phyloP scores from a whole-genome alignment of 352 stramenopile genomes.

The Globisporangium nodosum region DNA sequence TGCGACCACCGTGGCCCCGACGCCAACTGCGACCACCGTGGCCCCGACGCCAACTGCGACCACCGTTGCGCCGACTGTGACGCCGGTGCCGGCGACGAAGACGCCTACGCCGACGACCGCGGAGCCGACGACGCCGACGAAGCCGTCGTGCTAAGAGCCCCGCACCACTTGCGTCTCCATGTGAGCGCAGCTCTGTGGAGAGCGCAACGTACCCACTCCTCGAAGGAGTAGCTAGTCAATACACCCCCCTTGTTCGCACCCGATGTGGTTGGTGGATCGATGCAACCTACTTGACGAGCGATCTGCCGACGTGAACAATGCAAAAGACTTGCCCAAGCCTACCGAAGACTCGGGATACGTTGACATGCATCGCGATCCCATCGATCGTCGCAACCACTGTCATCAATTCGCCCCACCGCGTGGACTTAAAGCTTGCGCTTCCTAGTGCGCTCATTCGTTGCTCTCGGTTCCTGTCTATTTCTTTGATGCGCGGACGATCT shows the following conservation, averaged over 20 bases:
- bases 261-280: too few species aligned
- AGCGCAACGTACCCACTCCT: neutral
- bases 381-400: too few species aligned
- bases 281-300: too few species aligned
- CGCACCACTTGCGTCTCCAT: neutral
- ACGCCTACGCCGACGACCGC: neutral
- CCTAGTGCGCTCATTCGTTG: too few species aligned
- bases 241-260: neutral
- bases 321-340: too few species aligned
- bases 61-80: neutral
- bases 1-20: neutral
- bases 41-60: neutral
- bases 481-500: too few species aligned
- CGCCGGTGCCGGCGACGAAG: neutral
- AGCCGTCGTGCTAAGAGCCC: slow-evolving; percentile 1
- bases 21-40: neutral
- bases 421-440: too few species aligned
- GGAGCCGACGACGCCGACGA: neutral
- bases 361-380: too few species aligned
- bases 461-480: too few species aligned
- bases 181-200: neutral
- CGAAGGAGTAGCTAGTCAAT: neutral
- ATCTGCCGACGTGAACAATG: too few species aligned
- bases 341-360: too few species aligned
- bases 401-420: too few species aligned